Conservation (phyloP, 139 green algal genomes). For the Closterium sp. region DNA sequence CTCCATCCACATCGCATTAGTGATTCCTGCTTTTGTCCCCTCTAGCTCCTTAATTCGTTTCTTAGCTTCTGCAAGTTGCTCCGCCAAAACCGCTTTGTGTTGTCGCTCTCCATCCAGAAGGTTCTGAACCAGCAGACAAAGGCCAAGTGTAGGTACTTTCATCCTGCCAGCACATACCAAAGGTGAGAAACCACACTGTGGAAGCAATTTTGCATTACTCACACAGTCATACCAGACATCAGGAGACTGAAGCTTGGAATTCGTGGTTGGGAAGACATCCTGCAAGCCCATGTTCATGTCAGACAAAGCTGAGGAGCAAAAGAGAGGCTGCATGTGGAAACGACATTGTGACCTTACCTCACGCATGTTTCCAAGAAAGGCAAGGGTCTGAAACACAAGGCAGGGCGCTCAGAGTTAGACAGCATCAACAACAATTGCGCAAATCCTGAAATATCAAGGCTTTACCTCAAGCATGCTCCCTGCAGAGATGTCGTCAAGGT, state of each 20-base stretch:
- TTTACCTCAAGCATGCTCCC: background rate
- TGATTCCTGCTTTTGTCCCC: too few relatives aligned
- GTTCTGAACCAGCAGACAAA: background rate
- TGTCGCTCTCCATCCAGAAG: background rate
- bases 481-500: background rate
- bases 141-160: background rate
- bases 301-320: background rate
- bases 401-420: background rate
- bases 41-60: background rate
- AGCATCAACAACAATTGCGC: too few relatives aligned
- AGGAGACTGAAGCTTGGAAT: background rate
- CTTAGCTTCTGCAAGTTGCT: background rate
- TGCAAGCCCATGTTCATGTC: background rate
- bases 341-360: background rate
- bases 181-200: background rate
- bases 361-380: background rate
- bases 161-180: background rate
- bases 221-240: background rate
- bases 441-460: too few relatives aligned
- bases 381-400: background rate
- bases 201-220: background rate
- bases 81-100: background rate
- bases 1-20: background rate
- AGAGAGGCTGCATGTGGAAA: background rate
- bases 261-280: background rate